Conservation (phyloP, 2,329 filamentous ascomycete genomes). For the Boeremia lycopersici region DNA sequence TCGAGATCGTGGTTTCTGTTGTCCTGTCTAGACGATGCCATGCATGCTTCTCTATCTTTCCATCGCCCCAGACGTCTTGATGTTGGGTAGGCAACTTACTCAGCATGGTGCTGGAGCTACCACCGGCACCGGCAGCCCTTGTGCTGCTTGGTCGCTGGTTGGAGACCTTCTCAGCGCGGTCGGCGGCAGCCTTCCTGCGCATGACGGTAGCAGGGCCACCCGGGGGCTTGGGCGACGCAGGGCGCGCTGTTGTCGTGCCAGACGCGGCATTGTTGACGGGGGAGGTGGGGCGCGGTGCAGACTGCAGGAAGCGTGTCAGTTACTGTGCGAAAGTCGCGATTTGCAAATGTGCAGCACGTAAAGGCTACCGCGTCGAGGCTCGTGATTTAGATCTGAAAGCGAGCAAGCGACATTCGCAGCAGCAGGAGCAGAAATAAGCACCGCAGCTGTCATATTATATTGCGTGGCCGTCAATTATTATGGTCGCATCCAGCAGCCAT, state of each 20-base stretch:
- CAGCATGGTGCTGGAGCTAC: slow-evolving; percentile 97
- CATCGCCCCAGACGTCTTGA: too few relatives aligned
- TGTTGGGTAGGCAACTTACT: slow-evolving; percentile 65
- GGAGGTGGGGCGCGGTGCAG: slow-evolving; percentile 46
- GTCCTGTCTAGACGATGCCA: neutral
- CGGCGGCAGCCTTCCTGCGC: slow-evolving; percentile 90
- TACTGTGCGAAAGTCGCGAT: neutral
- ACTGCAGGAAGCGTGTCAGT: slow-evolving; percentile 28
- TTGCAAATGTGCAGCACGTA: neutral
- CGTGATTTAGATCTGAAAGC: neutral
- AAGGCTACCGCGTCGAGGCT: neutral
- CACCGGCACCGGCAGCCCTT: slow-evolving; percentile 89
- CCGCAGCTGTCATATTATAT: neutral
- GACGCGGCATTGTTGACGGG: slow-evolving; percentile 53
- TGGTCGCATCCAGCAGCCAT: slow-evolving; percentile 9
- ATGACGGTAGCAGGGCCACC: slow-evolving; percentile 95
- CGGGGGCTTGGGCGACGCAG: slow-evolving; percentile 85
- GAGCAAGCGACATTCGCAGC: neutral
- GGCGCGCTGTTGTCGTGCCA: slow-evolving; percentile 74
- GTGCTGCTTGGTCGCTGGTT: slow-evolving; percentile 94
- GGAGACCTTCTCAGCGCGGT: slow-evolving; percentile 95
- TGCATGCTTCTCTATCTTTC: neutral
- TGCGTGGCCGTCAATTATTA: neutral
- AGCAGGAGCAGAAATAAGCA: neutral
- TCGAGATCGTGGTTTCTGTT: neutral